Conservation (phyloP, 2,329 filamentous ascomycete genomes). For the Pseudodiploospora longispora region DNA sequence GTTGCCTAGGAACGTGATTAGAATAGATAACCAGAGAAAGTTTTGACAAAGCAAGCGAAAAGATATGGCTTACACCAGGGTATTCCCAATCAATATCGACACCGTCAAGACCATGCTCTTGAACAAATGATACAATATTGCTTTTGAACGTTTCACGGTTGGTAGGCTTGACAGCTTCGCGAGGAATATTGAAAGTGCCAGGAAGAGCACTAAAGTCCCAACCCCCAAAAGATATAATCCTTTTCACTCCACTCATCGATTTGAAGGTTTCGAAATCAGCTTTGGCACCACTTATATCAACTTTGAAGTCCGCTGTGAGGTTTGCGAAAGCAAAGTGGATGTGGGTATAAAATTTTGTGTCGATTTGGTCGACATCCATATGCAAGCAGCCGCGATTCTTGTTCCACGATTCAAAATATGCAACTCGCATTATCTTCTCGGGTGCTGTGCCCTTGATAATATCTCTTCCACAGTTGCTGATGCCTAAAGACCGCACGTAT, state of each 20-base stretch:
- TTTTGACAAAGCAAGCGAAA: conserved; percentile 20
- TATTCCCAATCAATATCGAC: conserved; percentile 43
- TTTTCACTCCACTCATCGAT: conserved; percentile 19
- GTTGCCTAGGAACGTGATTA: conserved; percentile 19
- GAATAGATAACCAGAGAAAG: conserved; percentile 13
- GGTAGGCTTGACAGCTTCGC: conserved; percentile 18
- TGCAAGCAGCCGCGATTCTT: conserved; percentile 18
- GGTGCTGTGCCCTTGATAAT: conserved; percentile 21
- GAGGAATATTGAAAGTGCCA: conserved; percentile 18
- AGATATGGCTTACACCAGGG: conserved; percentile 30
- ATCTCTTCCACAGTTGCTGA: conserved; percentile 25
- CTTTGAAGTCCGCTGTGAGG: conserved; percentile 12
- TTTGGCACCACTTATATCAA: conserved; percentile 13
- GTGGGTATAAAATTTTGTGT: conserved; percentile 19
- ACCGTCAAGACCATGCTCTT: conserved; percentile 32
- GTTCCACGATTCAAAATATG: conserved; percentile 27
- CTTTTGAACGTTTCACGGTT: conserved; percentile 30
- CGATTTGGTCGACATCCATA: conserved; percentile 20
- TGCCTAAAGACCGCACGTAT: too few relatives aligned
- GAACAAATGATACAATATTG: conserved; percentile 31
- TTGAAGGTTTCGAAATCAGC: conserved; percentile 23
- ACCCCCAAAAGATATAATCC: conserved; percentile 27
- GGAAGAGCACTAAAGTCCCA: conserved; percentile 24
- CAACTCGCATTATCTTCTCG: conserved; percentile 17
- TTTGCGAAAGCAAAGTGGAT: conserved; percentile 26